Evolutionary conservation across 1,284 basidiomycete species (phyloP), one percentile per base, ranked within the genome.

Genomic region (Austroboletus novae-zelandiae): DNA sequence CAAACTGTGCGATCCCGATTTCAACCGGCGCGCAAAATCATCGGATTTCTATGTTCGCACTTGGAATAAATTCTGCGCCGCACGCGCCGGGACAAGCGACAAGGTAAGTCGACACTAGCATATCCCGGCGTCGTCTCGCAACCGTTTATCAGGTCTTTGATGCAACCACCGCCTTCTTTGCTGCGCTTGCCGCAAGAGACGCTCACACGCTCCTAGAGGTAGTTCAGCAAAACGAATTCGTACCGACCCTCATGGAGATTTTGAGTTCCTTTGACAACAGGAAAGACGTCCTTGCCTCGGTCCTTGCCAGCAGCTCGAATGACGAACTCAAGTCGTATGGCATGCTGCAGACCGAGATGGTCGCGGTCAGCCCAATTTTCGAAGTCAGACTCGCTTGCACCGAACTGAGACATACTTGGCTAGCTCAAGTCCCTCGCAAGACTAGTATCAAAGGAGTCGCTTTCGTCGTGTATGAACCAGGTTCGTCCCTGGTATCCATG

Each of bases 1-100:
- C 11, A 89, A 89, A 60, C 69, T 91, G 9, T 86, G 83, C 52
- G 83, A 88, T 56, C 51, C 67, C 1, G 86, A 87, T n/a, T 91
- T 91, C 59, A 73, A 80, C 18, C 79, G 86, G 5, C 84, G 83
- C 60, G 86, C 88, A 6, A 85, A 83, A 57, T 81, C 84, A 0
- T 80, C 86, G 0, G 87, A 90, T 58, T 87, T 90, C 52, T 73
- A 83, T 25, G 65, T 70, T 13, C 77, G 76, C 27, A 80, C 84
- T 5, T 90, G 86, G 85, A 79, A 83, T 46, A 74, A 80, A 5
- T 72, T 91, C 36, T 64, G 74, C 27, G 71, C 70, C 14, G 79
- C 82, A 3, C 83, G 81, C 4, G 83, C 75, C 20, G 83, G 83
- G 0, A 68, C 70, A 37, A 78, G 71, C 10, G 86, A 89, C 61